Evolutionary conservation across 2,329 filamentous ascomycete species (phyloP), one percentile per base, ranked within the genome.

Genomic region (Boeremia lycopersici): DNA sequence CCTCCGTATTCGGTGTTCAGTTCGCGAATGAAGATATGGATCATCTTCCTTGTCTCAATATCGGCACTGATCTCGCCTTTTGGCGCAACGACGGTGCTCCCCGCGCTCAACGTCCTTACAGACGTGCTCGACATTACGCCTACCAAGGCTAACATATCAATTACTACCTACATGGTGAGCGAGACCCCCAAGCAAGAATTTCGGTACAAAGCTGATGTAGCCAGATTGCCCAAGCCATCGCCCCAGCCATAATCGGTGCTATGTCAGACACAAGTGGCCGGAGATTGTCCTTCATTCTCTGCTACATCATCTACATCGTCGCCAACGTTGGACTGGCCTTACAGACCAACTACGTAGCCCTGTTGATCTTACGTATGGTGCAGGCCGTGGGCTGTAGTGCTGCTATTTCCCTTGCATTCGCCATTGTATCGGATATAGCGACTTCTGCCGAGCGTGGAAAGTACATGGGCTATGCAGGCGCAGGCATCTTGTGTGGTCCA

Each of bases 361-460:
- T 76, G 2, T 62, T 76, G 6, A 53, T 76, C 8, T 57, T 76
- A 7, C 68, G 74, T 6, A 68, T 70, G 53, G 41, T 76, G 4
- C 74, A 79, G 57, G 73, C 76, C 53, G 60, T 70, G 45, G 78
- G 78, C 0, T 73, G 73, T 30, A 75, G 74, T 26, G 74, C 75
- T 9, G 74, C 74, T 2, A 78, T 79, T 26, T 61, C 89, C 0
- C 77, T 95, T 1, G 84, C 84, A 0, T 88, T 84, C 60, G 90
- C 86, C 1, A 85, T 92, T 2, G 83, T 93, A 8, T 86, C 88
- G 0, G 90, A 95, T 63, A 80, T 93, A 3, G 81, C 87, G 0
- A 86, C 88, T 0, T 86, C 84, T 40, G 82, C 85, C 0, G 88
- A 93, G 69, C 79, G 90, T 61, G 90, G 90, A 1, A 84, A 82